Base-by-base conservation (phyloP, 202 grass and related monocot species). In the Schoenoplectus tabernaemontani region DNA sequence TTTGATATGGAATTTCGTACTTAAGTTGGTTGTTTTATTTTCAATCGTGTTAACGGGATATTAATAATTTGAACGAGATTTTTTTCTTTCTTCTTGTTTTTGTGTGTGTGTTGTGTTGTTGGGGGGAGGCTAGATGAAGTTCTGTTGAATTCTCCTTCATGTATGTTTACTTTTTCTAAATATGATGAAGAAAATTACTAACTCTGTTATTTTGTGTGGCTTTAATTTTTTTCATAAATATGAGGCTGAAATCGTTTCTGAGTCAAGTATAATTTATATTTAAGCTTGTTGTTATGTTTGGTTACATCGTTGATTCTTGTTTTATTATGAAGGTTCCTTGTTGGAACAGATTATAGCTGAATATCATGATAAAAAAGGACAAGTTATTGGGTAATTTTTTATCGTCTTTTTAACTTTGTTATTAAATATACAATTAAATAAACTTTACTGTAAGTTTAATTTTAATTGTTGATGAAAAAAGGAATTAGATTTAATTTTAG, bases 361-460 rank as follows among this genome's bases (percentile, higher is more conserved):
- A 74, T 53, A 51, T 34, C 44, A 74, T 74, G 34, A 41, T 43
- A 44, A 5, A 70, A 44, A 70, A 15, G 48, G 1, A n/a, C n/a
- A 53, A 53, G 70, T 33, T 74, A 34, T 74, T 53, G 13, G 44
- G 70, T 73, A 73, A 72, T n/a, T n/a, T 16, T 44, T 72, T 48
- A 30, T 64, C 13, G 1, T 71, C n/a, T 3, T 32, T 72, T 72
- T 50, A 24, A 72, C 26, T 51, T 73, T 51, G 44, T 51, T 50
- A 73, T 17, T n/a, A n/a, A n/a, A 51, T 51, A 17, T 30, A 53
- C 24, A 34, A 33, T 74, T 10, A 53, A 9, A 54, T 50, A 9
- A n/a, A 19, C 5, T 53, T 34, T 74, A 1, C 4, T 26, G 53
- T n/a, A 73, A 51, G 33, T 2, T 47, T 6, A 15, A 32, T 71